Evolutionary conservation across 768 basidiomycete genomes (phyloP).

Genomic region (Chiua virens): DNA sequence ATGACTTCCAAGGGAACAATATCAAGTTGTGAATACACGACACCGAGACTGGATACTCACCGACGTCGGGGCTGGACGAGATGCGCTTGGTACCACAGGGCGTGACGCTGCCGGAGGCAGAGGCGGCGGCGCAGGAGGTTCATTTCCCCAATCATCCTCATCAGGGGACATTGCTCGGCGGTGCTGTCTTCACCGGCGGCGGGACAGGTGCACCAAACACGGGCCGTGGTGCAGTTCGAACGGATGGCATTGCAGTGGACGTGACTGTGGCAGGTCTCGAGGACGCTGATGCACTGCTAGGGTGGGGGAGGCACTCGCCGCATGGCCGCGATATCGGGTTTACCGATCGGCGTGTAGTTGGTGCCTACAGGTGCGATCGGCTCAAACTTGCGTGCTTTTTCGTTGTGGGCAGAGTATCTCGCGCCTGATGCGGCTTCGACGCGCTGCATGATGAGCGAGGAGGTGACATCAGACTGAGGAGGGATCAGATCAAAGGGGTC

Average conservation of each 20-base stretch:
- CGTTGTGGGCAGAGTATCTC: constrained; percentile 83
- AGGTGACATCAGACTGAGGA: constrained; percentile 72
- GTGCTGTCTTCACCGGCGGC: constrained; percentile 40
- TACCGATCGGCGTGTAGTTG: constrained; percentile 73
- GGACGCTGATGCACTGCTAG: background rate
- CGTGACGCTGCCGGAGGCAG: constrained; percentile 46
- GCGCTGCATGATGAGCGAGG: constrained; percentile 77
- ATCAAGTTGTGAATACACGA: background rate
- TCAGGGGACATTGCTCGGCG: constrained; percentile 44
- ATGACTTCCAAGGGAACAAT: constrained; percentile 12
- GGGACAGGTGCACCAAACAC: constrained; percentile 45
- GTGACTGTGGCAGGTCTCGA: too few relatives aligned
- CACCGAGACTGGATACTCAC: constrained; percentile 25
- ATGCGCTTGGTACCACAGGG: constrained; percentile 43
- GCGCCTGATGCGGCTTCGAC: constrained; percentile 91
- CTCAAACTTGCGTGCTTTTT: constrained; percentile 67
- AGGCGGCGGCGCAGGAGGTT: constrained; percentile 42
- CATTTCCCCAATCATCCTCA: constrained; percentile 60
- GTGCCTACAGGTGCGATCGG: constrained; percentile 83
- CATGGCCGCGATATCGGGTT: constrained; percentile 64
- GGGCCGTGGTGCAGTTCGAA: constrained; percentile 46
- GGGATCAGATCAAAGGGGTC: background rate
- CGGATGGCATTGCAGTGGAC: constrained; percentile 29
- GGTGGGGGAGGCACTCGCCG: constrained; percentile 44
- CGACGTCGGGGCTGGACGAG: constrained; percentile 40